Evolutionary conservation across 352 stramenopile species (phyloP).

Genomic region (Globisporangium rhizosaccharum): DNA sequence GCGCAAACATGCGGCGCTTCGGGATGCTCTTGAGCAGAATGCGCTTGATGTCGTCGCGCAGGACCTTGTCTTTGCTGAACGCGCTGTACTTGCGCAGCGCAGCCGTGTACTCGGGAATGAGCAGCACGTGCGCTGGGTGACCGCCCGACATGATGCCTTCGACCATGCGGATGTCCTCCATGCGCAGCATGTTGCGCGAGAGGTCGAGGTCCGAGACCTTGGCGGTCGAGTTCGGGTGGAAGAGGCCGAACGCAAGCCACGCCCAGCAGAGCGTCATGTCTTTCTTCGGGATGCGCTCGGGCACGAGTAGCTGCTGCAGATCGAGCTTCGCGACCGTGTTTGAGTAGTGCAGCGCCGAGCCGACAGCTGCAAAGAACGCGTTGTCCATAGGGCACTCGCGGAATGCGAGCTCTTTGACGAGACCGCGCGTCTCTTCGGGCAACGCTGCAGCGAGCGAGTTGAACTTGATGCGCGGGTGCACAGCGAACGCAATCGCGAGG

Average conservation of each 20-base stretch:
- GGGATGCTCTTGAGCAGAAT: constrained; percentile 47
- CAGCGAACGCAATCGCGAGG: constrained; percentile 37
- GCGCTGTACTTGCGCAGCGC: constrained; percentile 47
- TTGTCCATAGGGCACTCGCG: constrained; percentile 47
- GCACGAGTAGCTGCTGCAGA: constrained; percentile 43
- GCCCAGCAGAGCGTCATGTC: constrained; percentile 47
- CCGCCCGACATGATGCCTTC: constrained; percentile 49
- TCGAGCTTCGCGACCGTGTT: constrained; percentile 45
- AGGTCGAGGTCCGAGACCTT: constrained; percentile 35
- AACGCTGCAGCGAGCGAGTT: constrained; percentile 40
- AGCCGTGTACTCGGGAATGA: constrained; percentile 40
- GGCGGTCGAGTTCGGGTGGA: constrained; percentile 49
- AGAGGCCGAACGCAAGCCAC: constrained; percentile 46
- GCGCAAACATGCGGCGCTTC: constrained; percentile 34
- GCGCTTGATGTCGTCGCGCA: constrained; percentile 42
- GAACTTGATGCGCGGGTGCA: constrained; percentile 46
- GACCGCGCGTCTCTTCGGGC: constrained; percentile 30
- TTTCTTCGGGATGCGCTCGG: constrained; percentile 25
- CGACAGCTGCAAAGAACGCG: constrained; percentile 41
- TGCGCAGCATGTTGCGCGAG: constrained; percentile 48
- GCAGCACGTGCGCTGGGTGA: constrained; percentile 38
- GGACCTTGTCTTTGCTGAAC: constrained; percentile 39
- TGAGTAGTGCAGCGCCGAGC: constrained; percentile 52
- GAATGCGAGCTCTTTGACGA: constrained; percentile 37
- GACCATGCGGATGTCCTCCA: constrained; percentile 46